Evolutionary conservation across 441 rosid genomes (phyloP).

Genomic region (California macrophylla): DNA sequence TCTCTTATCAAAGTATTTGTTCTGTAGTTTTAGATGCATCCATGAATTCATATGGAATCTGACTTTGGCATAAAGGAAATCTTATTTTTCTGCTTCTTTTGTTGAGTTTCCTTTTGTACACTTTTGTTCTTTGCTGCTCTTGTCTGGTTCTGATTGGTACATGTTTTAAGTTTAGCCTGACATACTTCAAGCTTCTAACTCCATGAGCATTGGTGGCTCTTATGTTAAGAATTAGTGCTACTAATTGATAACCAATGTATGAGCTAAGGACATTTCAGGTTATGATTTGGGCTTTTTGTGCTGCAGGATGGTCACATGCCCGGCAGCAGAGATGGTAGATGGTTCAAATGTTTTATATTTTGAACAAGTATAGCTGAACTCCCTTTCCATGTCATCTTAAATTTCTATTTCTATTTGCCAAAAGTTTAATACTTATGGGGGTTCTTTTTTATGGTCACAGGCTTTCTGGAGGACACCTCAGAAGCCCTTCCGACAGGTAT

Average conservation of each 20-base stretch:
- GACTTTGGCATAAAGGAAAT: background rate
- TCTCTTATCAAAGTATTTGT: background rate
- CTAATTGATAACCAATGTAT: background rate
- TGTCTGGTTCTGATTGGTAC: background rate
- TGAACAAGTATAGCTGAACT: constrained; percentile 43
- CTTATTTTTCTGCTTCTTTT: background rate
- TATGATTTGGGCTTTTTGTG: background rate
- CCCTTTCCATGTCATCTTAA: background rate
- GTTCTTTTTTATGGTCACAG: constrained; percentile 22
- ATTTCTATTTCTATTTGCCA: background rate
- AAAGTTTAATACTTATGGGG: background rate
- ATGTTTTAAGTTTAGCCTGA: background rate
- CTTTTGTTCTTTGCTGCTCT: background rate
- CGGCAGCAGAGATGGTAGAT: constrained; percentile 85
- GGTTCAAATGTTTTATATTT: constrained; percentile 73
- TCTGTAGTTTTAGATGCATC: background rate
- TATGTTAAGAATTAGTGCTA: background rate
- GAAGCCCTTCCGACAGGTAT: constrained; percentile 89
- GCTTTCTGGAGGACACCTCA: constrained; percentile 92
- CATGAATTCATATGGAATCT: background rate
- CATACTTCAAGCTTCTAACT: background rate
- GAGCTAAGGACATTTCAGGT: background rate
- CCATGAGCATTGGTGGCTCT: constrained; percentile 1
- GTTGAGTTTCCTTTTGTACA: background rate
- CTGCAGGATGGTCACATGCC: constrained; percentile 66